These are phyloP conservation scores for Claviceps quebecensis DNA, from an alignment of 2,329 filamentous ascomycete species.

Conservation along the genomic window DNA sequence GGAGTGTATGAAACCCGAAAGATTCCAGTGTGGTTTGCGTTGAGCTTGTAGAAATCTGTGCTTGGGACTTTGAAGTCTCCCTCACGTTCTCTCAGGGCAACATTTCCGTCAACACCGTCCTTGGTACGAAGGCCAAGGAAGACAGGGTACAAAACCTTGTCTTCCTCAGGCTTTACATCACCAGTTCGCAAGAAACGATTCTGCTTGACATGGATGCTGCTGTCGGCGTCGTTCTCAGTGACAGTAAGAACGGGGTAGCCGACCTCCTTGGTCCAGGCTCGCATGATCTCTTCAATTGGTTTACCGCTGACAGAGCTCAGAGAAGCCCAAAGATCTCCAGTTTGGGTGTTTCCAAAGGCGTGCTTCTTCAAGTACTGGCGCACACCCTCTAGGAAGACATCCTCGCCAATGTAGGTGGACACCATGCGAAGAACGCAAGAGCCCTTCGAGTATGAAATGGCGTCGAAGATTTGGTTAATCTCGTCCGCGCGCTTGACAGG, in stretches of 20 bases:
- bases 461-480: slow-evolving; percentile 96
- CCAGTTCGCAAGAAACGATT: slow-evolving; percentile 89
- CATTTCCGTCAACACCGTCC: slow-evolving; percentile 58
- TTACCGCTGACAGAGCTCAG: slow-evolving; percentile 82
- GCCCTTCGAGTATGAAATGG: slow-evolving; percentile 94
- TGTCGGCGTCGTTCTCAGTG: slow-evolving; percentile 47
- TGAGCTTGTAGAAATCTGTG: slow-evolving; percentile 88
- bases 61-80: slow-evolving; percentile 62
- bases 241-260: slow-evolving; percentile 86
- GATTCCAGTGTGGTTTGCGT: slow-evolving; percentile 84
- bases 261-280: slow-evolving; percentile 93
- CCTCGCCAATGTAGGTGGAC: slow-evolving; percentile 85
- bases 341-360: slow-evolving; percentile 90
- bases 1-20: slow-evolving; percentile 83
- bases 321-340: slow-evolving; percentile 79
- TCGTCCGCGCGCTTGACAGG: slow-evolving; percentile 91
- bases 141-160: slow-evolving; percentile 75
- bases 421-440: slow-evolving; percentile 96
- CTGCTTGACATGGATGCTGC: slow-evolving; percentile 75
- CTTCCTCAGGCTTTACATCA: slow-evolving; percentile 87
- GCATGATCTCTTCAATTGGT: slow-evolving; percentile 79
- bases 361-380: slow-evolving; percentile 88
- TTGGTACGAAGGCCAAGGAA: slow-evolving; percentile 77
- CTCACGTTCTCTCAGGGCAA: slow-evolving; percentile 40
- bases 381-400: slow-evolving; percentile 84